phyloP scores from a whole-genome alignment of 805 yeast species.

The Cyberlindnera meyerae region DNA sequence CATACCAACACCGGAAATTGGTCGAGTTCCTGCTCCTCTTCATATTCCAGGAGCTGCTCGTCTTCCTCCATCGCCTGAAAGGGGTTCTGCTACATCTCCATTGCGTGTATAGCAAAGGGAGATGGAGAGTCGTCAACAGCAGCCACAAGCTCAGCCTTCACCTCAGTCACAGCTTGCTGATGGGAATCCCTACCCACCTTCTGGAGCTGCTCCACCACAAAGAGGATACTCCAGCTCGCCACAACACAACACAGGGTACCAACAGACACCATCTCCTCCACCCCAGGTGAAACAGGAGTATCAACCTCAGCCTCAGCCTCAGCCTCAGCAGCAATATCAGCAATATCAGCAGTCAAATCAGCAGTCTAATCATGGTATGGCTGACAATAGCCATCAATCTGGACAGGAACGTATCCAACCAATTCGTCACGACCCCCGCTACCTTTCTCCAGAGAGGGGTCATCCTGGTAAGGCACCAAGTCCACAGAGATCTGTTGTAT shows the following conservation, averaged over 20 bases:
- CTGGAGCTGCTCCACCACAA: background rate
- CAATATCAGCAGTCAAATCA: no score
- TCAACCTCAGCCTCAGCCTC: background rate
- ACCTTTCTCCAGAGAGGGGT: slow-evolving; percentile 3
- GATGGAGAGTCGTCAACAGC: no score
- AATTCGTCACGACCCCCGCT: background rate
- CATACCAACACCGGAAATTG: slow-evolving; percentile 23
- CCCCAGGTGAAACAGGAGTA: background rate
- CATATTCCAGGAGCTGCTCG: no score
- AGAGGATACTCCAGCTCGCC: background rate
- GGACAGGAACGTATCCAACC: background rate
- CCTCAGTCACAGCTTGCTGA: background rate
- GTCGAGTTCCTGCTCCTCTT: no score
- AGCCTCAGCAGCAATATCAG: slow-evolving; percentile 1
- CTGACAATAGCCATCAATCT: no score
- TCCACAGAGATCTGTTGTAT: slow-evolving; percentile 1
- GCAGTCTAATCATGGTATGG: no score
- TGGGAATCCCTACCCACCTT: no score
- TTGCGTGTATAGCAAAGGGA: no score
- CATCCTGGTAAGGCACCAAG: background rate
- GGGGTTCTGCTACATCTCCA: background rate
- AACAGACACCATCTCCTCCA: no score
- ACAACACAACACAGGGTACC: no score
- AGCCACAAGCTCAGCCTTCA: background rate
- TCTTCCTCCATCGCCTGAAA: slow-evolving; percentile 2